These are phyloP conservation scores for Cryptosporidium meleagridis DNA, from an alignment of 169 alveolate species.

Conservation along the genomic window DNA sequence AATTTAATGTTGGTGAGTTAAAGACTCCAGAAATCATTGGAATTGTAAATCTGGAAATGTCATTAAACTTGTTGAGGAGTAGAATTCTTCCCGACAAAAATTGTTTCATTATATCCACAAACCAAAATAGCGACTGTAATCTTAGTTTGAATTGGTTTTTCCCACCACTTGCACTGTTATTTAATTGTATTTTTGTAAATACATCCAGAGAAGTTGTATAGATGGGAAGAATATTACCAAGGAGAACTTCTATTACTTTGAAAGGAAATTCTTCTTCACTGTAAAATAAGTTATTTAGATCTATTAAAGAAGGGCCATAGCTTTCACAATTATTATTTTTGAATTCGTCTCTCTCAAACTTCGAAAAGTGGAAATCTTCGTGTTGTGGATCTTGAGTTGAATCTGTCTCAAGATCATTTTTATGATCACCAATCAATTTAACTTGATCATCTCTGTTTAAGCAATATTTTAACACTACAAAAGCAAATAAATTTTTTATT, in stretches of 20 bases:
- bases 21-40: conserved; percentile 79
- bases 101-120: conserved; percentile 58
- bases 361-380: not conserved
- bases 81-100: conserved; percentile 52
- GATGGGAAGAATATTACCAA: conserved; percentile 36
- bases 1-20: conserved; percentile 76
- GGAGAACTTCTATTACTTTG: conserved; percentile 14
- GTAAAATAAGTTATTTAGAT: conserved; percentile 18
- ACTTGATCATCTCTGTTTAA: conserved; percentile 1
- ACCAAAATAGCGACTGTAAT: conserved; percentile 43
- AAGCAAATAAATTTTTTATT: conserved; percentile 23
- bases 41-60: conserved; percentile 73
- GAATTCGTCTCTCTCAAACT: conserved; percentile 1
- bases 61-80: conserved; percentile 72
- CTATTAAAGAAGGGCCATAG: conserved; percentile 1
- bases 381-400: not conserved
- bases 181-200: conserved; percentile 41
- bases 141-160: conserved; percentile 1
- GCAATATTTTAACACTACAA: not conserved
- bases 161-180: not conserved
- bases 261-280: conserved; percentile 45
- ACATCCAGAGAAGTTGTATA: conserved; percentile 48
- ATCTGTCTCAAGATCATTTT: not conserved
- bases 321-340: not conserved
- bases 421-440: not conserved